phyloP scores from a whole-genome alignment of 2,329 filamentous ascomycete species.

The Arachnopeziza araneosa region DNA sequence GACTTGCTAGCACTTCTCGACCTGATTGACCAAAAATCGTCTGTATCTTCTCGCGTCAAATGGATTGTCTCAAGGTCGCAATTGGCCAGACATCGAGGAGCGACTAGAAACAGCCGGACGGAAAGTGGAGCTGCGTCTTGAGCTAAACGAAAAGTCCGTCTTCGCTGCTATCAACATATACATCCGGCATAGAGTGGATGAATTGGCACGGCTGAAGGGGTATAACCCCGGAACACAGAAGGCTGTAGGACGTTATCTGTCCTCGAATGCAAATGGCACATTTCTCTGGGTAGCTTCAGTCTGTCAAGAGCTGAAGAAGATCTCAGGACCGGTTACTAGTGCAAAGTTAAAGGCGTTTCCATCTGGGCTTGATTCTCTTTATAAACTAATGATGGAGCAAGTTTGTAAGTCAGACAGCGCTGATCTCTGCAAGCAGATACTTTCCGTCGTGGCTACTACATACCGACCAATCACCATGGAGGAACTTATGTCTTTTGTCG shows the following conservation, averaged over 20 bases:
- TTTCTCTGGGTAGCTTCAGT: constrained; percentile 42
- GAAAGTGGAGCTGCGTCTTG: constrained; percentile 30
- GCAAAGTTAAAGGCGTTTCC: constrained; percentile 22
- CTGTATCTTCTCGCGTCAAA: constrained; percentile 28
- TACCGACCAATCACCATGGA: constrained; percentile 20
- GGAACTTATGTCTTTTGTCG: constrained; percentile 17
- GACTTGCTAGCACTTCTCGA: constrained; percentile 31
- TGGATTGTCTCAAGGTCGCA: constrained; percentile 43
- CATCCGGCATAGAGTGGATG: constrained; percentile 32
- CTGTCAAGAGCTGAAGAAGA: constrained; percentile 17
- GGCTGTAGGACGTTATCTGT: background rate
- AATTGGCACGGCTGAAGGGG: constrained; percentile 19
- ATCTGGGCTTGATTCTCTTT: constrained; percentile 23
- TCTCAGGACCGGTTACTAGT: constrained; percentile 13
- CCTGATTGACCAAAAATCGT: constrained; percentile 28
- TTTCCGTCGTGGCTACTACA: constrained; percentile 11
- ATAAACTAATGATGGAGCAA: constrained; percentile 24
- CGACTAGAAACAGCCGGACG: constrained; percentile 21
- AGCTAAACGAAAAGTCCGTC: constrained; percentile 33
- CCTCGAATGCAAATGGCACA: constrained; percentile 33
- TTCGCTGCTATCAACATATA: constrained; percentile 33
- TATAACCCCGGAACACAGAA: constrained; percentile 1
- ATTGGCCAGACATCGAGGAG: constrained; percentile 34
- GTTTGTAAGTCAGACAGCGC: constrained; percentile 18
- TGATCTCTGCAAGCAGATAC: constrained; percentile 18